Base-by-base conservation (phyloP, 2,329 filamentous ascomycete species). In the Blumeriella jaapii region DNA sequence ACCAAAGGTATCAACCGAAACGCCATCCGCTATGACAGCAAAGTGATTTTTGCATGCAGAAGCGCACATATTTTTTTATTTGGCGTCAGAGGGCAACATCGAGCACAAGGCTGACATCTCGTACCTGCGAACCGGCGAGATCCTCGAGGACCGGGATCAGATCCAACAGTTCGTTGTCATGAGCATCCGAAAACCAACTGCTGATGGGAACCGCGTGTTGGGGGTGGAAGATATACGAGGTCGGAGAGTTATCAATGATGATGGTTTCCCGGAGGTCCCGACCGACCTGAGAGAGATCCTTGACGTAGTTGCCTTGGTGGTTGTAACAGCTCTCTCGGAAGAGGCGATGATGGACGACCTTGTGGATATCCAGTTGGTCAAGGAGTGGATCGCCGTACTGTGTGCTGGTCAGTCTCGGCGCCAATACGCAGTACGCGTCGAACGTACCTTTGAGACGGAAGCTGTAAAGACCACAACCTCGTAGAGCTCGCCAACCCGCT, bases 281-380 rank as follows among this genome's bases (percentile, higher is more conserved):
- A 33, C 91, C 91, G 39, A 98, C 81, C 68, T 96, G 91, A 29
- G 91, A 96, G 36, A 98, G 73, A 58, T 98, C 91, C 72, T 98
- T 98, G 59, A 98, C 91, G 51, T 98, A 98, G 60, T 98, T 98
- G 51, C 91, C 91, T 64, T 96, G 91, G 58, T 98, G 91, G 58
- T 98, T 98, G 62, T 94, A 96, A 63, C 91, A 98, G 61, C 89
- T 96, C 63, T 98, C 91, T 41, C 91, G 78, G 74, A 98, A 98
- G 16, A 98, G 68, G 31, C 91, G 72, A 60, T 98, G 91, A 57
- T 98, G 91, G 10, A 98, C 82, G 27, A 96, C 91, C 48, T 87
- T 78, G 61, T 98, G 91, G 42, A 98, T 96, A 59, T 98, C 91
- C 34, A 98, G 70, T 61, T 96, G 89, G 57, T 98, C 91, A 39